These are phyloP conservation scores for Tolypocladium ovalisporum DNA, from an alignment of 2,329 filamentous ascomycete species.

Conservation along the genomic window DNA sequence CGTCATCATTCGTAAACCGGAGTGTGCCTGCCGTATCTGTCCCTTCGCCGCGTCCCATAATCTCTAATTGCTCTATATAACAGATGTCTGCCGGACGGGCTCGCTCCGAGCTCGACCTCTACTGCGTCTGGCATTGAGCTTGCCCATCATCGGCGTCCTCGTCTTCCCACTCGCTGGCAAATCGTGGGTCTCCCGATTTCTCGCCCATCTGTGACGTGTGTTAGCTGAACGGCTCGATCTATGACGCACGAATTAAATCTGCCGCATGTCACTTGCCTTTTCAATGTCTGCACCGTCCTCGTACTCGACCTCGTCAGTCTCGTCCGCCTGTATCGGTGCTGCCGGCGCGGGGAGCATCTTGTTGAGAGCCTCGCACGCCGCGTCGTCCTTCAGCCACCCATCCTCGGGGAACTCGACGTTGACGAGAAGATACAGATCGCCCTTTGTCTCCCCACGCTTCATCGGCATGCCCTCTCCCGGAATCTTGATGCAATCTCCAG, in stretches of 20 bases:
- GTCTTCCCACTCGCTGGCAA: slow-evolving; percentile 57
- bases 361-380: slow-evolving; percentile 56
- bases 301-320: slow-evolving; percentile 79
- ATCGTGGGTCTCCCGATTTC: slow-evolving; percentile 56
- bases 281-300: slow-evolving; percentile 77
- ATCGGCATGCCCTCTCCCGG: slow-evolving; percentile 87
- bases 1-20: slow-evolving; percentile 5
- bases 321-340: slow-evolving; percentile 54
- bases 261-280: slow-evolving; percentile 41
- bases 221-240: slow-evolving; percentile 12
- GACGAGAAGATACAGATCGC: slow-evolving; percentile 79
- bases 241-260: neutral
- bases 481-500: slow-evolving; percentile 77
- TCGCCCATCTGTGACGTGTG: slow-evolving; percentile 50
- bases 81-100: neutral
- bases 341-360: slow-evolving; percentile 62
- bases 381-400: slow-evolving; percentile 68
- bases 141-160: slow-evolving; percentile 57
- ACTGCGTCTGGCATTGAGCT: slow-evolving; percentile 66
- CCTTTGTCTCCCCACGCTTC: slow-evolving; percentile 73
- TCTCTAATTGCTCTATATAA: neutral
- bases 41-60: neutral
- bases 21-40: neutral
- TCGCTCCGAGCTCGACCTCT: slow-evolving; percentile 15
- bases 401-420: slow-evolving; percentile 83